Evolutionary conservation across 1,284 basidiomycete species (phyloP), one percentile per base, ranked within the genome.

Genomic region (Cryptococcus wingfieldii): DNA sequence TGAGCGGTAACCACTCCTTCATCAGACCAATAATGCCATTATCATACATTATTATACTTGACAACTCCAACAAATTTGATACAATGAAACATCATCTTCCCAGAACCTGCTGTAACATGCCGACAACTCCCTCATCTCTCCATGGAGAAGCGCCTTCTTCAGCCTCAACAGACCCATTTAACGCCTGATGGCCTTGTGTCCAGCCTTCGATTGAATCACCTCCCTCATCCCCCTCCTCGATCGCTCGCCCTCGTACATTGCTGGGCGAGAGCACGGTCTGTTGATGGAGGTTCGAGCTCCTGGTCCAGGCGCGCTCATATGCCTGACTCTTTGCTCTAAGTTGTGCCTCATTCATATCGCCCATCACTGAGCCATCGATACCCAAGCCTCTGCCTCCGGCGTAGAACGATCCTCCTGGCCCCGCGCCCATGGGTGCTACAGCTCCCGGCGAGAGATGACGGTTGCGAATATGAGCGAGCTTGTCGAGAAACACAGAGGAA

Each of bases 401-500:
- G 45, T 63, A 61, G 34, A 55, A 52, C 9, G 61, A 61, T 25
- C 52, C 57, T 10, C 25, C 25, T 6, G 41, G 18, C 42, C 14
- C n/a, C 31, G 39, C 38, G 16, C 39, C 41, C 38, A 12, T 47
- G 44, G 31, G 10, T 10, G 31, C 31, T 34, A 28, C 44, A 39
- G 41, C 51, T 54, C 37, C 53, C 23, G n/a, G 25, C 13, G 48
- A 38, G 8, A 47, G 44, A 3, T 51, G 34, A 16, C 51, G 51
- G 13, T 57, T 55, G 38, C 63, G 63, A 46, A 86, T 78, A 56
- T 89, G 87, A 1, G 88, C 86, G 75, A 95, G 85, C 46, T 87
- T 83, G 64, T 83, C 88, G 46, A 95, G 83, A 72, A 91, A 93
- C 13, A 93, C 79, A 1, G 90, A 93, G 6, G 89, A 86, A 14